These are phyloP conservation scores for Botrytis fabae DNA, from an alignment of 2,329 filamentous ascomycete genomes.

Conservation along the genomic window DNA sequence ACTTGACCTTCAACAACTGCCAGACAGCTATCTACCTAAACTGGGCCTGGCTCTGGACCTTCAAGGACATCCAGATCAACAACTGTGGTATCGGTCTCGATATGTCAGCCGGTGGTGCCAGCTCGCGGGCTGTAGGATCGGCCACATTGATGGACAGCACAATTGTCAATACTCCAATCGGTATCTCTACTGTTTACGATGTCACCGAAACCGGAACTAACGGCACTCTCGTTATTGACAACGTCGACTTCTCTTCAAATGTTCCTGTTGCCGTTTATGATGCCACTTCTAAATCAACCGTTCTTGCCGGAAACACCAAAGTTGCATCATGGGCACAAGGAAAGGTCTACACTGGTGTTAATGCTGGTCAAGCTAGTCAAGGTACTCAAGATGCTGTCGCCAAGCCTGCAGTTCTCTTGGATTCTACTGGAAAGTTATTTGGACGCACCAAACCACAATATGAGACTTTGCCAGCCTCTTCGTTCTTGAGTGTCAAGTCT, in stretches of 20 bases:
- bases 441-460: conserved; percentile 91
- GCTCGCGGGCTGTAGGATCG: conserved; percentile 78
- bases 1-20: conserved; percentile 78
- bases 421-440: conserved; percentile 66
- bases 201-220: conserved; percentile 64
- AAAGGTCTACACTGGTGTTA: conserved; percentile 59
- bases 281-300: conserved; percentile 53
- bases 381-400: conserved; percentile 50
- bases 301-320: conserved; percentile 69
- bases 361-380: conserved; percentile 58
- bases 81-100: conserved; percentile 75
- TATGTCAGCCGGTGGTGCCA: conserved; percentile 65
- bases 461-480: conserved; percentile 60
- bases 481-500: conserved; percentile 81
- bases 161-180: conserved; percentile 73
- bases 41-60: conserved; percentile 88
- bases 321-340: conserved; percentile 79
- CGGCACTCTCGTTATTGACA: conserved; percentile 82
- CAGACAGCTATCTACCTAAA: conserved; percentile 84
- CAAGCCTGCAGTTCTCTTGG: conserved; percentile 69
- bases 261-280: conserved; percentile 67
- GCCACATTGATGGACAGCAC: conserved; percentile 79
- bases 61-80: conserved; percentile 75
- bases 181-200: conserved; percentile 74
- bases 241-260: conserved; percentile 74